phyloP scores from a whole-genome alignment of 75 land plant species.

The Chamaecyparis obtusa region DNA sequence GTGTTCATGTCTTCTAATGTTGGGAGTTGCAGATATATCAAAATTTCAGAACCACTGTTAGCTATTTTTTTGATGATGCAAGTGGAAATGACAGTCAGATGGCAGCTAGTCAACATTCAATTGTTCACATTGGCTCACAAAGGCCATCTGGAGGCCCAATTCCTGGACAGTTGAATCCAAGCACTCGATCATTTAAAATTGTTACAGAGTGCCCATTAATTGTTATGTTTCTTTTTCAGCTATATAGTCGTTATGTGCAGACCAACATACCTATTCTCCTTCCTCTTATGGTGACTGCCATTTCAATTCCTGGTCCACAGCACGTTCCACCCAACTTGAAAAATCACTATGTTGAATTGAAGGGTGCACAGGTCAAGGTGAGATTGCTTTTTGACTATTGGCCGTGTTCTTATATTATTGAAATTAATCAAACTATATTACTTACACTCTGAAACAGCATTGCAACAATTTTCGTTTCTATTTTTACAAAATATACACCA shows the following conservation, averaged over 20 bases:
- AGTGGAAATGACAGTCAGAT: slow-evolving; percentile 32
- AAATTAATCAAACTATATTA: not conserved
- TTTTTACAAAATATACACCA: not conserved
- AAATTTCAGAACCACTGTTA: slow-evolving; percentile 79
- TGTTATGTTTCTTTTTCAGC: slow-evolving; percentile 95
- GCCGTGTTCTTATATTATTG: not conserved
- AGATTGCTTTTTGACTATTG: not conserved
- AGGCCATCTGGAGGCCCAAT: slow-evolving; percentile 47
- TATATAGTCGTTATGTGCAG: slow-evolving; percentile 88
- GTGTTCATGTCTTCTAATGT: slow-evolving; percentile 5
- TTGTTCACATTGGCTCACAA: slow-evolving; percentile 52
- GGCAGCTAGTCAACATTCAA: slow-evolving; percentile 37
- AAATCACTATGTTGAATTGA: slow-evolving; percentile 81
- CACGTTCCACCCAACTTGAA: slow-evolving; percentile 72
- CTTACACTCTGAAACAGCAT: not conserved
- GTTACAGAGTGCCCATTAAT: slow-evolving; percentile 97
- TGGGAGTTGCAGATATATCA: slow-evolving; percentile 65
- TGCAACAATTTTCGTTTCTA: not conserved
- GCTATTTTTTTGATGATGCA: slow-evolving; percentile 76
- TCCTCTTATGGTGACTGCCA: slow-evolving; percentile 95
- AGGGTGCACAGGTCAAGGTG: slow-evolving; percentile 99
- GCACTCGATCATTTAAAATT: slow-evolving; percentile 95
- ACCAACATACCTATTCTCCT: slow-evolving; percentile 85
- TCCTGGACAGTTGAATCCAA: slow-evolving; percentile 78
- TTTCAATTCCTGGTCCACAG: slow-evolving; percentile 91